These are phyloP conservation scores for Haplosporangium sp. DNA, from an alignment of 371 early-diverging fungal genomes.

Conservation along the genomic window DNA sequence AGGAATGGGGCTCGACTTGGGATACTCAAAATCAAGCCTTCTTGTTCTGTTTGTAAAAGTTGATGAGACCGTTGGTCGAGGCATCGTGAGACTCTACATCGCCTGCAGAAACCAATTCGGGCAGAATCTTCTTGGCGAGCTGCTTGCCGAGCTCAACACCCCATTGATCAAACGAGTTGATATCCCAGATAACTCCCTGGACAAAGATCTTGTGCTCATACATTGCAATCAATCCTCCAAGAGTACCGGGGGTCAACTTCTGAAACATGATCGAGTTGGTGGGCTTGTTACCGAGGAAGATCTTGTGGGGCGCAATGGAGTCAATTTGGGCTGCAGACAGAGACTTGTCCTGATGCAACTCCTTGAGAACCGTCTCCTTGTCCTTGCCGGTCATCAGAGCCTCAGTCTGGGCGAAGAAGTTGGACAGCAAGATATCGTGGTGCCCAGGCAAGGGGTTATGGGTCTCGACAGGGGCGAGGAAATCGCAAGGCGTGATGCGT, in stretches of 20 bases:
- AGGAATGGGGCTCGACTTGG: not conserved
- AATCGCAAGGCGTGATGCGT: constrained; percentile 95
- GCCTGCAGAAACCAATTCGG: constrained; percentile 75
- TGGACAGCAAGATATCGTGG: constrained; percentile 96
- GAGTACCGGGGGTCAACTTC: constrained; percentile 90
- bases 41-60: constrained; percentile 79
- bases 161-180: constrained; percentile 99
- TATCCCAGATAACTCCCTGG: constrained; percentile 97
- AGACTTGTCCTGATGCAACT: constrained; percentile 69
- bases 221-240: constrained; percentile 95
- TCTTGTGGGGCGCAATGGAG: constrained; percentile 88
- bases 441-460: constrained; percentile 90
- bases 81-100: constrained; percentile 84
- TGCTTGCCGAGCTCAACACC: constrained; percentile 99
- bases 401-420: constrained; percentile 99
- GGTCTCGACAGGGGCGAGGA: constrained; percentile 93
- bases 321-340: constrained; percentile 64
- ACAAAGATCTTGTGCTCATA: constrained; percentile 99
- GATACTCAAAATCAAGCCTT: constrained; percentile 43
- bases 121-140: constrained; percentile 95
- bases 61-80: constrained; percentile 95
- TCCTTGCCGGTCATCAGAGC: constrained; percentile 97
- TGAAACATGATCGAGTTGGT: constrained; percentile 96
- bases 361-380: constrained; percentile 79
- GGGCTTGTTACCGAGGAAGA: constrained; percentile 97